phyloP scores from a whole-genome alignment of 768 basidiomycete genomes.

The Podaxis sp. region DNA sequence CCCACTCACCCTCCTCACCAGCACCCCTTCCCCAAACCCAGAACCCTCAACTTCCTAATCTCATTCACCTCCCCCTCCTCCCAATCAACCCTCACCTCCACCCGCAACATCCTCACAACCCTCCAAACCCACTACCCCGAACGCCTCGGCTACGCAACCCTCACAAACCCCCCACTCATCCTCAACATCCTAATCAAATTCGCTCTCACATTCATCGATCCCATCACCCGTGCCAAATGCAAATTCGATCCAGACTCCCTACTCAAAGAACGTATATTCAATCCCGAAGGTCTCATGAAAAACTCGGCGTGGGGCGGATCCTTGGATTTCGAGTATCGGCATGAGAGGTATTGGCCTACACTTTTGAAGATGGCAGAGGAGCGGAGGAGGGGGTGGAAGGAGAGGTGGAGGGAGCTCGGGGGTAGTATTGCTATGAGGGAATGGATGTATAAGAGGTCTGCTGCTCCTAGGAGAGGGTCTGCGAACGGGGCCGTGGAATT shows the following conservation, averaged over 20 bases:
- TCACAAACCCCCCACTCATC: slow-evolving; percentile 77
- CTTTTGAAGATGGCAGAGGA: slow-evolving; percentile 52
- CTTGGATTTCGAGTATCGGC: slow-evolving; percentile 64
- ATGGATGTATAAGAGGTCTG: slow-evolving; percentile 60
- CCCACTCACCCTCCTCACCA: not conserved
- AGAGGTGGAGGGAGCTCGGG: slow-evolving; percentile 68
- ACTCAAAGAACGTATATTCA: slow-evolving; percentile 58
- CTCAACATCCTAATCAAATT: slow-evolving; percentile 72
- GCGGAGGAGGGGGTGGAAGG: slow-evolving; percentile 43
- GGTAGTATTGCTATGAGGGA: slow-evolving; percentile 70
- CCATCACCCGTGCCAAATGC: slow-evolving; percentile 71
- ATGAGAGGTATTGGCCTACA: slow-evolving; percentile 71
- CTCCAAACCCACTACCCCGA: slow-evolving; percentile 85
- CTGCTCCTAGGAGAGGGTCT: not conserved
- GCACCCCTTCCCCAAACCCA: slow-evolving; percentile 20
- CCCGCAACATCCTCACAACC: slow-evolving; percentile 51
- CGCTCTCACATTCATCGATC: slow-evolving; percentile 79
- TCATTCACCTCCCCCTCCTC: slow-evolving; percentile 75
- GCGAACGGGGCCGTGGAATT: not conserved
- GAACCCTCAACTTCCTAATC: slow-evolving; percentile 67
- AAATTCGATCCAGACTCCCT: slow-evolving; percentile 68
- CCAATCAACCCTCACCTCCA: slow-evolving; percentile 38
- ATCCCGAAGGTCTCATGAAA: slow-evolving; percentile 62
- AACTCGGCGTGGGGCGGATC: slow-evolving; percentile 63
- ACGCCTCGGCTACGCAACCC: slow-evolving; percentile 68